These are phyloP conservation scores for Plasmodium knowlesi DNA, from an alignment of 169 alveolate species.

Conservation along the genomic window DNA sequence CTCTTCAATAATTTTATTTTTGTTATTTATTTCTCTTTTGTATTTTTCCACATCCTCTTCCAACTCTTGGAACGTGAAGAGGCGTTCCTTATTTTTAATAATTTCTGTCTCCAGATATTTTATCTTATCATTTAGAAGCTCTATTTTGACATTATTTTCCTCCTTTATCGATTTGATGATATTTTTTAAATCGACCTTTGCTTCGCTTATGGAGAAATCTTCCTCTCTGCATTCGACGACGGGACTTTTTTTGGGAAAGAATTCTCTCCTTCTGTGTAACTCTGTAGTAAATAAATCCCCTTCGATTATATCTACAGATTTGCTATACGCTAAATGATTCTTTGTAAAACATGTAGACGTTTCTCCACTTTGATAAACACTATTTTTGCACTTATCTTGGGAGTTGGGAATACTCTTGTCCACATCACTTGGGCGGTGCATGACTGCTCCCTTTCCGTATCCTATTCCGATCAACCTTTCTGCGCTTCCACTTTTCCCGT, in stretches of 20 bases:
- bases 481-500: background rate
- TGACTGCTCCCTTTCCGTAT: background rate
- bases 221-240: conserved; percentile 15
- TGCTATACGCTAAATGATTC: background rate
- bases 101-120: conserved; percentile 36
- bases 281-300: background rate
- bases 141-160: conserved; percentile 39
- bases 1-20: conserved; percentile 44
- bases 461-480: background rate
- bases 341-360: background rate
- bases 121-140: conserved; percentile 18
- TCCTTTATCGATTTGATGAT: conserved; percentile 24
- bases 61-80: background rate
- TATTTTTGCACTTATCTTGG: background rate
- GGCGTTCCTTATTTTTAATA: conserved; percentile 20
- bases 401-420: background rate
- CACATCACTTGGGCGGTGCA: background rate
- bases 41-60: conserved; percentile 42
- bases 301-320: conserved; percentile 2
- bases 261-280: background rate
- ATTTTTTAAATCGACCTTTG: conserved; percentile 7
- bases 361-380: background rate
- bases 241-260: conserved; percentile 6
- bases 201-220: conserved; percentile 25
- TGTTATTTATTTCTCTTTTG: conserved; percentile 6